These are phyloP conservation scores for Malus fusca DNA, from an alignment of 306 rosid genomes.

Conservation along the genomic window DNA sequence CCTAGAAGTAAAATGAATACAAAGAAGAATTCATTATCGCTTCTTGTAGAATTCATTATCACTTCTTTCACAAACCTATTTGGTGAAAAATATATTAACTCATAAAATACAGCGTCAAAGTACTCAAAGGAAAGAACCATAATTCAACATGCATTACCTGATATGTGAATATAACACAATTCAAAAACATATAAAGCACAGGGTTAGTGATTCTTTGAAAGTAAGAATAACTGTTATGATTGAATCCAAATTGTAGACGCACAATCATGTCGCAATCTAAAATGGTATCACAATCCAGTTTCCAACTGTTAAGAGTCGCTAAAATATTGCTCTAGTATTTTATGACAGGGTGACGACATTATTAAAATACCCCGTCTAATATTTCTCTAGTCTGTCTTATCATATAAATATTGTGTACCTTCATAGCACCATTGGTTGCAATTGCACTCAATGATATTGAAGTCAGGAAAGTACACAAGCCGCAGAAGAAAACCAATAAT, in stretches of 20 bases:
- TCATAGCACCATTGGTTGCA: slow-evolving; percentile 99
- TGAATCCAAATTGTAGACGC: background rate
- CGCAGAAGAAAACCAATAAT: slow-evolving; percentile 73
- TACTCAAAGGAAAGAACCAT: background rate
- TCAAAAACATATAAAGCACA: background rate
- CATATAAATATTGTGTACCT: slow-evolving; percentile 43
- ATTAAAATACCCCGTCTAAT: background rate
- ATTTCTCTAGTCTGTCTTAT: background rate
- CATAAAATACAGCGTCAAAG: background rate
- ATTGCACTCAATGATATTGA: slow-evolving; percentile 93
- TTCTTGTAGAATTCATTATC: slow-evolving; percentile 6
- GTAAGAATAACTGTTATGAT: background rate
- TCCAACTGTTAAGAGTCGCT: background rate
- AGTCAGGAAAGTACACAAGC: slow-evolving; percentile 88
- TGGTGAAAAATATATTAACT: background rate
- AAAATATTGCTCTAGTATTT: background rate
- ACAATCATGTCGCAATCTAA: background rate
- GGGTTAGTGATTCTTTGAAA: background rate
- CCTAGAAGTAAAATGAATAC: slow-evolving; percentile 44
- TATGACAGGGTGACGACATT: background rate
- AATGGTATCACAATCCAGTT: background rate
- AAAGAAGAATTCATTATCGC: slow-evolving; percentile 6
- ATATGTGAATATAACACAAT: background rate
- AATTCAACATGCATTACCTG: background rate
- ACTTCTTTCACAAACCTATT: background rate